A percentile compares a stretch with the other conserved stretches of the same genome.
phyloP scores from a whole-genome alignment of 768 basidiomycete species.

The Xerocomellus intermedius region DNA sequence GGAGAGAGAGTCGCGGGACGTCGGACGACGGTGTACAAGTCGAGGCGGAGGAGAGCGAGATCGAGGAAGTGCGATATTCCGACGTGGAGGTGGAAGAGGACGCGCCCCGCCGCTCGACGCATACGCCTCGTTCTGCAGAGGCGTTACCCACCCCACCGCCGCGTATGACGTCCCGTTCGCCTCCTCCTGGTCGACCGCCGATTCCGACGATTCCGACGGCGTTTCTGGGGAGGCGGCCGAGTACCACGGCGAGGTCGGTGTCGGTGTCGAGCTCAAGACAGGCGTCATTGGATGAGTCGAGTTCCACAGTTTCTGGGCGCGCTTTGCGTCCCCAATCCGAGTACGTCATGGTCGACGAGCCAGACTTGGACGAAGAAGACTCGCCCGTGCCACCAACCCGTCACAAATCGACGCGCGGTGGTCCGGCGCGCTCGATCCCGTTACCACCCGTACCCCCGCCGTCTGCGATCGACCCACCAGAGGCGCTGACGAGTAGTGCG shows the following conservation, averaged over 20 bases:
- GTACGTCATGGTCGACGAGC: constrained; percentile 61
- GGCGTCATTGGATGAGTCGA: constrained; percentile 35
- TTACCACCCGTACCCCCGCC: constrained; percentile 43
- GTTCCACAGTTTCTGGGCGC: neutral
- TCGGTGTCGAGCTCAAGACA: constrained; percentile 38
- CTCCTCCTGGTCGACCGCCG: constrained; percentile 37
- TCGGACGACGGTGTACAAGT: constrained; percentile 64
- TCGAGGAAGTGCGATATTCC: constrained; percentile 62
- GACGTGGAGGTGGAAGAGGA: constrained; percentile 43
- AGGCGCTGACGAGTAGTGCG: constrained; percentile 39
- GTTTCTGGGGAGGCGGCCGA: constrained; percentile 38
- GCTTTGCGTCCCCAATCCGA: constrained; percentile 39
- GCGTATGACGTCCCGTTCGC: constrained; percentile 29
- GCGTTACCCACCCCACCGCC: constrained; percentile 50
- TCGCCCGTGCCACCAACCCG: constrained; percentile 40
- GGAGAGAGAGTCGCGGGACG: constrained; percentile 41
- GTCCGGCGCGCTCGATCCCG: constrained; percentile 15
- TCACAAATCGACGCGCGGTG: constrained; percentile 31
- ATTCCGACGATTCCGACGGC: constrained; percentile 36
- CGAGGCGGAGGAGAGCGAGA: constrained; percentile 71
- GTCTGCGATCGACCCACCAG: constrained; percentile 30
- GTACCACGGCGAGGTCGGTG: constrained; percentile 29
- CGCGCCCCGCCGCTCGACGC: constrained; percentile 38
- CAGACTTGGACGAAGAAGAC: constrained; percentile 34
- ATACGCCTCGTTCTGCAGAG: constrained; percentile 26